Percentiles rank a stretch among this genome's conserved stretches.
Conservation (phyloP, 2,329 filamentous ascomycete species). For the Helotiales sp. region DNA sequence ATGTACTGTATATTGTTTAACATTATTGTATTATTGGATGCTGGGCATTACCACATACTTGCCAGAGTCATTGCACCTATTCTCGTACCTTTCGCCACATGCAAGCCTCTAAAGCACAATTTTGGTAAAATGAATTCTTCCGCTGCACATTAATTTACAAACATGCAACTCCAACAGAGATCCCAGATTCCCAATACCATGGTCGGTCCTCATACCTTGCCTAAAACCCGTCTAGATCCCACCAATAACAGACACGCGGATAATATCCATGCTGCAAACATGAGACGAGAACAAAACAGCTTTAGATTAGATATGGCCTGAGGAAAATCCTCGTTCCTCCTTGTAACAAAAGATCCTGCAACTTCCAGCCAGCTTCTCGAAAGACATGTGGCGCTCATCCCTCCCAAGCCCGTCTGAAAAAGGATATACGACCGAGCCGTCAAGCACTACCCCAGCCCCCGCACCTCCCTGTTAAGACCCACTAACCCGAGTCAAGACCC, state of each 20-base stretch:
- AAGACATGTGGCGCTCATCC: background rate
- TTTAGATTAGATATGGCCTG: background rate
- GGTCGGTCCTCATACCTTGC: background rate
- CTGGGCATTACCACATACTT: background rate
- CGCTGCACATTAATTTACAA: background rate
- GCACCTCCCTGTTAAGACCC: too few relatives aligned
- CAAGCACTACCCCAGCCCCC: too few relatives aligned
- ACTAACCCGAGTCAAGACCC: too few relatives aligned
- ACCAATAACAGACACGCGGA: background rate
- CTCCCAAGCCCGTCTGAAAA: background rate
- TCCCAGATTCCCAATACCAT: background rate
- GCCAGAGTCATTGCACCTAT: too few relatives aligned
- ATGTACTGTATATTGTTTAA: background rate
- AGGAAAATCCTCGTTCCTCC: background rate
- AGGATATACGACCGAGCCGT: background rate
- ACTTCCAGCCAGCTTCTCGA: background rate
- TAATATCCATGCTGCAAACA: background rate
- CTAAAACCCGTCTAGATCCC: background rate
- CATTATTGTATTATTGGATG: background rate
- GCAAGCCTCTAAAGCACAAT: background rate
- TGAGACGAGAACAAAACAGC: background rate
- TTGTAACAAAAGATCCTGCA: background rate
- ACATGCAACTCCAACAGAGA: background rate
- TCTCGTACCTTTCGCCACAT: too few relatives aligned
- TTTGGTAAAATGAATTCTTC: background rate